Base-by-base conservation (phyloP, 139 green algal species). In the Ostreobium quekettii region DNA sequence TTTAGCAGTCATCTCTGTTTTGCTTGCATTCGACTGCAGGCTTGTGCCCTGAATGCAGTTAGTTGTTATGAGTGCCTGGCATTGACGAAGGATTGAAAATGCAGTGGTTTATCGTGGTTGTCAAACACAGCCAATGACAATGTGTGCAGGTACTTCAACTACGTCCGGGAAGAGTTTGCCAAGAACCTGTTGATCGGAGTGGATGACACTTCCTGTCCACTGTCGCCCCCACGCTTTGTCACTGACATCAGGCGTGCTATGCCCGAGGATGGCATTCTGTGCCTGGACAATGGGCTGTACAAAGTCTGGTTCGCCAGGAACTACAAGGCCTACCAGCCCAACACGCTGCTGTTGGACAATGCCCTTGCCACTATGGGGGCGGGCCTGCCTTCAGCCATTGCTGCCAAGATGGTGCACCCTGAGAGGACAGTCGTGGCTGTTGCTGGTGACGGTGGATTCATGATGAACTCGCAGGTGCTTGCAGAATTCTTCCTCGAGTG, bases 281-380 rank as follows among this genome's bases (percentile, higher is more conserved):
- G 65, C 29, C 68, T 81, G 1, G 75, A 81, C 67, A 81, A 81
- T 60, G 75, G 74, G 4, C 42, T 77, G 1, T 78, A 73, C 70
- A 80, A 75, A 62, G 76, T 81, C 2, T 81, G 66, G 47, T 81
- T 81, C 66, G 75, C 75, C 35, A 46, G 75, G 4, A 63, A 71
- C 28, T 81, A 71, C 65, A 26, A 32, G 3, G 66, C 73, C 30
- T 78, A 78, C 47, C 24, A 76, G 53, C 75, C 71, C 15, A 81
- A 81, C 64, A 76, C 71, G 29, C 63, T 81, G 3, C 47, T 81
- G 38, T 39, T 81, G 38, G 75, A 81, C 47, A 81, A 81, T 62
- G 75, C 75, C 11, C 64, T 81, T 3, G 75, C 75, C 39, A 81
- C 65, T 29, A 81, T 81, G 75, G 75, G 71, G 1, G 75, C 75